phyloP scores from a whole-genome alignment of 768 basidiomycete species.

The Mycena sanguinolenta region DNA sequence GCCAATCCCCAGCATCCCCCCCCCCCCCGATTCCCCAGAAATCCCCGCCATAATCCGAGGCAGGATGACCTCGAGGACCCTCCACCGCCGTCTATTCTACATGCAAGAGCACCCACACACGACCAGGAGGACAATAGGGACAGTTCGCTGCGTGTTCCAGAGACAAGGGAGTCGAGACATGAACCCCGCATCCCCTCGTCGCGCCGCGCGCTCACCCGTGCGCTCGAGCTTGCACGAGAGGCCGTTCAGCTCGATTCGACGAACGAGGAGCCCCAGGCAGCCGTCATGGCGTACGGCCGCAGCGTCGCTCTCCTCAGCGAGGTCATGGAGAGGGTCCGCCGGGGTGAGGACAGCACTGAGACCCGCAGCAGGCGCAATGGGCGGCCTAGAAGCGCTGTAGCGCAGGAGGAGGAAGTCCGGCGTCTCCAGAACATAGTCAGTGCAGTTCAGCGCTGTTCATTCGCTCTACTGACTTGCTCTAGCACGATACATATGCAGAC shows the following conservation, averaged over 20 bases:
- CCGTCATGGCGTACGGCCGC: slow-evolving; percentile 89
- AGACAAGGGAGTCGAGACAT: slow-evolving; percentile 42
- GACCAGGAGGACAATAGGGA: slow-evolving; percentile 57
- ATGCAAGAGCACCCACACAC: slow-evolving; percentile 49
- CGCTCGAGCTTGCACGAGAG: slow-evolving; percentile 89
- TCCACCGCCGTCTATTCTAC: slow-evolving; percentile 40
- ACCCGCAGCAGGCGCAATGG: slow-evolving; percentile 62
- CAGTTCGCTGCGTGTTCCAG: slow-evolving; percentile 51
- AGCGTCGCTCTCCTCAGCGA: slow-evolving; percentile 90
- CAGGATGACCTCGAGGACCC: slow-evolving; percentile 42
- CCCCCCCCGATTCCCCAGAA: slow-evolving; percentile 33
- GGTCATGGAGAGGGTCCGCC: slow-evolving; percentile 92
- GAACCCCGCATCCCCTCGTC: slow-evolving; percentile 78
- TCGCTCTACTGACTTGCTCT: slow-evolving; percentile 31
- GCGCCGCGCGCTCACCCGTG: slow-evolving; percentile 86
- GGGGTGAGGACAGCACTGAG: slow-evolving; percentile 86
- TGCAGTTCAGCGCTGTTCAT: slow-evolving; percentile 39
- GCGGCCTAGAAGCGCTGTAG: slow-evolving; percentile 84
- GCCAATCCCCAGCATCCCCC: slow-evolving; percentile 77
- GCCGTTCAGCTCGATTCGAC: slow-evolving; percentile 91
- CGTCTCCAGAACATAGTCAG: slow-evolving; percentile 90
- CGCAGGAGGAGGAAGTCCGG: slow-evolving; percentile 91
- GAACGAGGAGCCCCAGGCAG: slow-evolving; percentile 89
- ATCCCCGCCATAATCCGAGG: slow-evolving; percentile 21
- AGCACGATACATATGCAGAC: slow-evolving; percentile 97